phyloP scores from a whole-genome alignment of 2,329 filamentous ascomycete species.

The Phoma sp. region DNA sequence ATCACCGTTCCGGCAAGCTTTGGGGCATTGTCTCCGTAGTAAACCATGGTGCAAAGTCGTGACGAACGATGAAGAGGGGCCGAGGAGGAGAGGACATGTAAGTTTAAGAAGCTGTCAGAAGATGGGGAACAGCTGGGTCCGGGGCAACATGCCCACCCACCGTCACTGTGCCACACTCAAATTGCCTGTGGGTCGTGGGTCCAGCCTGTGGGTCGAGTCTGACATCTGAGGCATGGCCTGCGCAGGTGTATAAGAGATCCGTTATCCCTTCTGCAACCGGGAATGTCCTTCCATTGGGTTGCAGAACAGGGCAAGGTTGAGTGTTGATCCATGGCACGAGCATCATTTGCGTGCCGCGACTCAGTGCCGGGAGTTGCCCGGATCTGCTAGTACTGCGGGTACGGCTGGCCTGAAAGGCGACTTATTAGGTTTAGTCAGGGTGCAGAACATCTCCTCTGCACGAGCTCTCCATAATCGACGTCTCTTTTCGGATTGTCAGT shows the following conservation, averaged over 20 bases:
- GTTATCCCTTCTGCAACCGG: background rate
- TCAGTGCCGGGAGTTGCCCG: background rate
- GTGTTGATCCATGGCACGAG: slow-evolving; percentile 1
- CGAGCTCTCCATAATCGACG: background rate
- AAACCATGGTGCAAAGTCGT: background rate
- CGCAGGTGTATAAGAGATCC: background rate
- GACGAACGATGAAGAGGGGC: background rate
- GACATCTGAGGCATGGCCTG: slow-evolving; percentile 1
- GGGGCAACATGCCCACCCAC: background rate
- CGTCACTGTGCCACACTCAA: slow-evolving; percentile 1
- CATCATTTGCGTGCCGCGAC: background rate
- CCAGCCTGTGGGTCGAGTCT: slow-evolving; percentile 2
- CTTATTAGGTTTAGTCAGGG: background rate
- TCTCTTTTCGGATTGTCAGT: background rate
- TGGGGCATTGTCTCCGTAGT: slow-evolving; percentile 12
- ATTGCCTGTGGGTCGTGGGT: slow-evolving; percentile 5
- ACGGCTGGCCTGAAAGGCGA: slow-evolving; percentile 1
- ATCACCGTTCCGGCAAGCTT: slow-evolving; percentile 29
- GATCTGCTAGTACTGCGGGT: background rate
- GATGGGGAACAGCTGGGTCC: background rate
- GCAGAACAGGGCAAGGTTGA: background rate
- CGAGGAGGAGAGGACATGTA: background rate
- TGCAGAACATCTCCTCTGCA: background rate
- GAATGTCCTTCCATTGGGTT: background rate
- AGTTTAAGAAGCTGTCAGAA: background rate